Evolutionary conservation across 148 eudicot species (phyloP), one percentile per base, ranked within the genome.

Genomic region (Simmondsia chinensis): DNA sequence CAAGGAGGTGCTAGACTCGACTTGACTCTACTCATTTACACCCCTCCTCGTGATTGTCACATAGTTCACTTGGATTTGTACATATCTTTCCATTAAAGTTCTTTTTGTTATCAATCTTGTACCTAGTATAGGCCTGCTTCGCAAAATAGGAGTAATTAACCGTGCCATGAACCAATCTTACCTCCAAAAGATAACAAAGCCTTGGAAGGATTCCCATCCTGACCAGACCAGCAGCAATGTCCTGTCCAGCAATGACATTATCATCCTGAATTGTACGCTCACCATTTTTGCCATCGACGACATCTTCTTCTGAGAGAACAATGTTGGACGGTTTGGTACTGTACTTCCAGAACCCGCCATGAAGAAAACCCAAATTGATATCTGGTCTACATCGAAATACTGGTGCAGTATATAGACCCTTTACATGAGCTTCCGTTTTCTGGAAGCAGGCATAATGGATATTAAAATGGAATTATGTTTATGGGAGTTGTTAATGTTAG

Each of bases 261-360:
- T 91, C 97, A 74, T 91, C 97, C 54, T 76, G 64, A 68, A 91
- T 85, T 19, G 97, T 91, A 23, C 20, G 80, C 52, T 72, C 95
- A 26, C 51, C 97, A 61, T 49, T 26, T 54, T 69, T 59, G 26
- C 64, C 66, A 45, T 56, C 59, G 33, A 44, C 30, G 14, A 29
- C 24, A 48, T 66, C 72, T 48, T 70, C 75, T 50, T 43, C 71
- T 47, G 60, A 52, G 36, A 60, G 63, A 43, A 74, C 52, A 53
- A 85, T 68, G 52, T 64, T 82, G 39, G 99, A 76, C 30, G 79
- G 79, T 50, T 85, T 91, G 29, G 89, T 58, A 54, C 60, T 85
- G 59, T 85, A 91, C 68, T 91, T 91, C 95, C 99, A 91, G 51
- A 76, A 89, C 40, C 94, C 91, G 37, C 97, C 95, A 50, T 65